Evolutionary conservation across 2,329 filamentous ascomycete genomes (phyloP), one percentile per base, ranked within the genome.

Genomic region (Aspergillus tanneri): DNA sequence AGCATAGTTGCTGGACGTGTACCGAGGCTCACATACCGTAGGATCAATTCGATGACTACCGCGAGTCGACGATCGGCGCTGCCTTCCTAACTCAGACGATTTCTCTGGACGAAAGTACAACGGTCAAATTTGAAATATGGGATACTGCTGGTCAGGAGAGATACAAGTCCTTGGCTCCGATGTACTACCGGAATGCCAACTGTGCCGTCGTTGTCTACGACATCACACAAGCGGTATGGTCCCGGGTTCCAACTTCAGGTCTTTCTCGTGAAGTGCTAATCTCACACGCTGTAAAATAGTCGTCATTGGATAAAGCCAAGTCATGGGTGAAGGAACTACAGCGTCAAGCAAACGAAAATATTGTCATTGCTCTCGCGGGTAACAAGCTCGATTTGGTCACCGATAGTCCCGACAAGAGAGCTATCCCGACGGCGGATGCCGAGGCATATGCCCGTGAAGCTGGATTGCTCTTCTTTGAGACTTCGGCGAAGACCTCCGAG

Each of bases 121-220:
- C 93, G 47, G 92, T 99, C 74, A 99, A 99, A 79, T 99, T 99
- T 68, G 93, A 99, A 76, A 99, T 99, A 69, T 99, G 93, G 91
- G 91, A 96, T 74, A 99, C 93, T 8, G 93, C 93, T 55, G 93
- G 93, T 56, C 93, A 99, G 77, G 93, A 99, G 76, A 85, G 95
- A 67, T 99, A 97, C 82, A 97, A 97, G 80, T 97, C 93, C 10
- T 80, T 99, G 59, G 93, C 93, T 25, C 93, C 93, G 63, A 99
- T 99, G 93, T 99, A 99, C 80, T 99, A 99, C 77, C 81, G 95
- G 64, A 99, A 99, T 71, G 95, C 95, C 62, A 97, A 99, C 82
- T 97, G 93, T 76, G 93, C 95, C 50, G 92, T 99, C 24, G 92
- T 99, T 40, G 93, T 99, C 59, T 99, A 99, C 74, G 93, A 99